phyloP scores from a whole-genome alignment of 176 grass and related monocot genomes.

The Lolium multiflorum region DNA sequence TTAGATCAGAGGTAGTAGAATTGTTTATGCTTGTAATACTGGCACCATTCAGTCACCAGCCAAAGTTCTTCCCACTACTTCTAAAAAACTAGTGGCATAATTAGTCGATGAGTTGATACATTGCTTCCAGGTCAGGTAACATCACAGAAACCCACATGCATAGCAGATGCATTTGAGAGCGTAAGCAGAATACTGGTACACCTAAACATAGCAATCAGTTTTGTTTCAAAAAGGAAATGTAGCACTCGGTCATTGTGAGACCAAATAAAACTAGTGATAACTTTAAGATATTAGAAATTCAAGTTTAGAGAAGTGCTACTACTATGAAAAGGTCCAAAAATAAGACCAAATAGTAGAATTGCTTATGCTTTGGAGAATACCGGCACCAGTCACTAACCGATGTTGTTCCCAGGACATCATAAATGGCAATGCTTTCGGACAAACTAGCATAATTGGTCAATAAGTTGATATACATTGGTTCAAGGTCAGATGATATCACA shows the following conservation, averaged over 20 bases:
- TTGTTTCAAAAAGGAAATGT: not conserved
- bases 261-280: not conserved
- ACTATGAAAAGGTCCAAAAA: not conserved
- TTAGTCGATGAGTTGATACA: too few species aligned
- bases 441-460: not conserved
- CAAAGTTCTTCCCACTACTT: slow-evolving; percentile 1
- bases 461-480: slow-evolving; percentile 11
- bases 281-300: not conserved
- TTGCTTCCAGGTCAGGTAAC: too few species aligned
- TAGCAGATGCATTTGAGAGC: too few species aligned
- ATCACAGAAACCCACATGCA: too few species aligned
- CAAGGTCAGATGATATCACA: slow-evolving; percentile 36
- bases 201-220: slow-evolving; percentile 3
- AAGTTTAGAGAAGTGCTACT: not conserved
- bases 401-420: not conserved
- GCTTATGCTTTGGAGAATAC: not conserved
- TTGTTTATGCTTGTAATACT: not conserved
- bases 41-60: not conserved
- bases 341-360: slow-evolving; percentile 9
- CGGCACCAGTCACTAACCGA: not conserved
- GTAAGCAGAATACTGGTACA: not conserved
- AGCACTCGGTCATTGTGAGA: not conserved
- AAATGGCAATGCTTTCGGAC: not conserved
- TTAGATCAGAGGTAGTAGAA: too few species aligned
- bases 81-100: too few species aligned